Percentiles rank a stretch among this genome's conserved stretches.
phyloP scores from a whole-genome alignment of 176 grass and related monocot species.

The Raddia distichophylla region DNA sequence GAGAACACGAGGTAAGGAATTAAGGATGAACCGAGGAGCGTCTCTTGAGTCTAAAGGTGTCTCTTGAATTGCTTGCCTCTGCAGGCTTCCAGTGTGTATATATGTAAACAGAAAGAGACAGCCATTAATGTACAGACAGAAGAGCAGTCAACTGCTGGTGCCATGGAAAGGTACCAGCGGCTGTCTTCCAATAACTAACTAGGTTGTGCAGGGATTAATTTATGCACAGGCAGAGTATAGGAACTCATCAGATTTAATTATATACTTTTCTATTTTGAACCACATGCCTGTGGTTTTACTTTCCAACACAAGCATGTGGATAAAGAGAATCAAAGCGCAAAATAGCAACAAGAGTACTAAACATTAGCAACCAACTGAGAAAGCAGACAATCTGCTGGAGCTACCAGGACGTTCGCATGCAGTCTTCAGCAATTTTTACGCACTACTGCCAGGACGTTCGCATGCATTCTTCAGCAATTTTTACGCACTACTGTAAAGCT shows the following conservation, averaged over 20 bases:
- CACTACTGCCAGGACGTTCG: neutral
- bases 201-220: conserved; percentile 39
- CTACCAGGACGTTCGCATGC: conserved; percentile 13
- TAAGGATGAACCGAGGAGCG: conserved; percentile 18
- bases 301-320: conserved; percentile 41
- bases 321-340: neutral
- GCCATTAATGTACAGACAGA: conserved; percentile 48
- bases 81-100: conserved; percentile 37
- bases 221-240: conserved; percentile 16
- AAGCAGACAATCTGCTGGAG: conserved; percentile 20
- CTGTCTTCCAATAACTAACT: conserved; percentile 48
- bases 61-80: conserved; percentile 15
- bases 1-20: conserved; percentile 19
- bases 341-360: conserved; percentile 1
- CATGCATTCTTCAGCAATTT: conserved; percentile 19
- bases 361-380: conserved; percentile 16
- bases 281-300: conserved; percentile 47
- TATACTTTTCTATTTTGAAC: conserved; percentile 18
- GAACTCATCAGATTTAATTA: conserved; percentile 35
- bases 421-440: conserved; percentile 16
- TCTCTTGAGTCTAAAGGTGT: conserved; percentile 7
- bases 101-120: conserved; percentile 50
- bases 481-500: conserved; percentile 8
- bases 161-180: conserved; percentile 32
- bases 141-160: conserved; percentile 58